phyloP scores from a whole-genome alignment of 2,329 filamentous ascomycete genomes.

The Remersonia thermophila region DNA sequence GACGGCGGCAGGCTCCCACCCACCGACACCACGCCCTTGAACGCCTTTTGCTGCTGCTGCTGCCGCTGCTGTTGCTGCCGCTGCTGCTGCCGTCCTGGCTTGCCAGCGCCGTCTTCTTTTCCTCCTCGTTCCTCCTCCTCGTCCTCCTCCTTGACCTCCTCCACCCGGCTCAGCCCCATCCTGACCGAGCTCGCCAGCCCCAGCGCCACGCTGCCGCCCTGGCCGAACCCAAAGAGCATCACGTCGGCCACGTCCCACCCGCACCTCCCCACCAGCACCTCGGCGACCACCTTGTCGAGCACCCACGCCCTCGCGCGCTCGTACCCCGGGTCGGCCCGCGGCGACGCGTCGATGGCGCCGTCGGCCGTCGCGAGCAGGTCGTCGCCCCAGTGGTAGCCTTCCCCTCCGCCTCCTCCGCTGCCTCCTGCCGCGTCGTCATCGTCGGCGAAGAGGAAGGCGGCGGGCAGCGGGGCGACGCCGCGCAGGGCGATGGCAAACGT shows the following conservation, averaged over 20 bases:
- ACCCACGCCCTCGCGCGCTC: conserved; percentile 34
- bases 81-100: too few relatives aligned
- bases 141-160: conserved; percentile 1
- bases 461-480: conserved; percentile 56
- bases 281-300: conserved; percentile 37
- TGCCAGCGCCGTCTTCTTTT: too few relatives aligned
- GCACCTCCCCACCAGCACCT: conserved; percentile 39
- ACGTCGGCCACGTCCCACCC: conserved; percentile 50
- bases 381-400: conserved; percentile 54
- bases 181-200: conserved; percentile 8
- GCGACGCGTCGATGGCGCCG: conserved; percentile 43
- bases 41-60: conserved; percentile 15
- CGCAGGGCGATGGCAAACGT: conserved; percentile 64
- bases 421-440: conserved; percentile 15
- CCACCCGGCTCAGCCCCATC: conserved; percentile 8
- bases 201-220: conserved; percentile 52
- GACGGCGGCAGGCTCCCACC: conserved; percentile 42
- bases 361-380: conserved; percentile 42
- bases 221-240: conserved; percentile 53
- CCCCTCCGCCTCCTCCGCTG: conserved; percentile 21
- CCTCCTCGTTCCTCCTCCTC: neutral
- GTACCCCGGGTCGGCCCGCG: conserved; percentile 46
- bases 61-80: too few relatives aligned
- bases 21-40: conserved; percentile 39
- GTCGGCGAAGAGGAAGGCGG: conserved; percentile 44